Evolutionary conservation across 2,329 filamentous ascomycete genomes (phyloP).

Genomic region (Boeremia lycopersici): DNA sequence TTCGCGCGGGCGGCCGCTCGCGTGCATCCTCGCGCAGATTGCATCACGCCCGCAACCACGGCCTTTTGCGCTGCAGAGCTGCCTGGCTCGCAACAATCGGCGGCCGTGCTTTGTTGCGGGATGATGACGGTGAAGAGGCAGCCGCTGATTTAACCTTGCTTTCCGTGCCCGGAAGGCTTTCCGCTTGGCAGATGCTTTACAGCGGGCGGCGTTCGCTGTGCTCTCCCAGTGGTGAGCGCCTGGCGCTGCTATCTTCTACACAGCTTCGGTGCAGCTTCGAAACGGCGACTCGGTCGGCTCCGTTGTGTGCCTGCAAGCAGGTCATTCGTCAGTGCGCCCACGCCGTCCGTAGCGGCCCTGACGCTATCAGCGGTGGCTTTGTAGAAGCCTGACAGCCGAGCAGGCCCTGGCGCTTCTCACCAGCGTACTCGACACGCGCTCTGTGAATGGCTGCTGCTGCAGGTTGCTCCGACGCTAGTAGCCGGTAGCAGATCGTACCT

Average conservation of each 20-base stretch:
- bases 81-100: slow-evolving; percentile 16
- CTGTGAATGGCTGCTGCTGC: slow-evolving; percentile 38
- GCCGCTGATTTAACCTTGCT: slow-evolving; percentile 21
- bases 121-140: slow-evolving; percentile 7
- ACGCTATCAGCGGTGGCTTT: slow-evolving; percentile 39
- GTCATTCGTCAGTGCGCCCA: slow-evolving; percentile 30
- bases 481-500: slow-evolving; percentile 41
- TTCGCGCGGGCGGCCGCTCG: slow-evolving; percentile 22
- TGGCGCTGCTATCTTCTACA: slow-evolving; percentile 41
- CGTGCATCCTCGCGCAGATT: slow-evolving; percentile 27
- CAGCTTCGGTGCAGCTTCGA: slow-evolving; percentile 45
- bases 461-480: slow-evolving; percentile 42
- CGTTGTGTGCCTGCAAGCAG: slow-evolving; percentile 23
- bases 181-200: slow-evolving; percentile 32
- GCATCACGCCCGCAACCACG: slow-evolving; percentile 17
- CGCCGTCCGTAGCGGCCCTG: slow-evolving; percentile 24
- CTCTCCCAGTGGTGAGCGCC: slow-evolving; percentile 28
- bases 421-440: slow-evolving; percentile 22
- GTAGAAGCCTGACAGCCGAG: slow-evolving; percentile 33
- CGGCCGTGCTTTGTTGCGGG: slow-evolving; percentile 25
- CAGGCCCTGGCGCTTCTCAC: slow-evolving; percentile 28
- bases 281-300: slow-evolving; percentile 45
- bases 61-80: slow-evolving; percentile 5
- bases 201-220: slow-evolving; percentile 31
- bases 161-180: slow-evolving; percentile 11